These are phyloP conservation scores for Hyphodiscus hymeniophilus DNA, from an alignment of 495 filamentous ascomycete species.

Conservation along the genomic window DNA sequence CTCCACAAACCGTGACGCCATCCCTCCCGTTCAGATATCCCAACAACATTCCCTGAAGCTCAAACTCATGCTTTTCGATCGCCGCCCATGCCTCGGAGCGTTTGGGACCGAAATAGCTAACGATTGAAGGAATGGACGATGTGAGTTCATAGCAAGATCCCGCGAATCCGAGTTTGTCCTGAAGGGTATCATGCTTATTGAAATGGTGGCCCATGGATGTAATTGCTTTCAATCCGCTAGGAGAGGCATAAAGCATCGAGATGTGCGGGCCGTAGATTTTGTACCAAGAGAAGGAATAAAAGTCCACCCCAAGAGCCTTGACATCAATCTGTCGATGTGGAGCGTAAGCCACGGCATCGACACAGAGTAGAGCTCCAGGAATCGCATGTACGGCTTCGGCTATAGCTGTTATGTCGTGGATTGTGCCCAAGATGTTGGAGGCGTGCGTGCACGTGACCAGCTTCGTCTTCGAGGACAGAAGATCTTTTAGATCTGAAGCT, in stretches of 20 bases:
- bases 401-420: slow-evolving; percentile 52
- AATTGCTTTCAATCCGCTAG: slow-evolving; percentile 38
- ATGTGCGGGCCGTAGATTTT: slow-evolving; percentile 71
- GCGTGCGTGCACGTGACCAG: slow-evolving; percentile 63
- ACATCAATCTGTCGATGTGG: slow-evolving; percentile 65
- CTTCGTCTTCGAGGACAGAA: slow-evolving; percentile 51
- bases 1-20: slow-evolving; percentile 50
- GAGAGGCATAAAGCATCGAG: slow-evolving; percentile 54
- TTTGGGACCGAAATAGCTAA: slow-evolving; percentile 42
- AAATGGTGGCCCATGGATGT: slow-evolving; percentile 58
- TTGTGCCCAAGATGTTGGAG: slow-evolving; percentile 62
- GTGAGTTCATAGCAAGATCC: slow-evolving; percentile 60
- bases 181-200: slow-evolving; percentile 47
- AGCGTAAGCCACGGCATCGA: slow-evolving; percentile 62
- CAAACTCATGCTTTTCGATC: slow-evolving; percentile 51
- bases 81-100: slow-evolving; percentile 34
- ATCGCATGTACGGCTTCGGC: slow-evolving; percentile 41
- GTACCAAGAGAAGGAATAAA: slow-evolving; percentile 72
- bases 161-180: slow-evolving; percentile 56
- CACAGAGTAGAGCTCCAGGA: slow-evolving; percentile 33
- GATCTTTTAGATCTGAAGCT: slow-evolving; percentile 37
- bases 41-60: slow-evolving; percentile 49
- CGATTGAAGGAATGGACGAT: slow-evolving; percentile 45
- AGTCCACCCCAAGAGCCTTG: slow-evolving; percentile 54
- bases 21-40: slow-evolving; percentile 39